Evolutionary conservation across 2,329 filamentous ascomycete species (phyloP), one percentile per base, ranked within the genome.

Genomic region (Metarhizium guizhouense): DNA sequence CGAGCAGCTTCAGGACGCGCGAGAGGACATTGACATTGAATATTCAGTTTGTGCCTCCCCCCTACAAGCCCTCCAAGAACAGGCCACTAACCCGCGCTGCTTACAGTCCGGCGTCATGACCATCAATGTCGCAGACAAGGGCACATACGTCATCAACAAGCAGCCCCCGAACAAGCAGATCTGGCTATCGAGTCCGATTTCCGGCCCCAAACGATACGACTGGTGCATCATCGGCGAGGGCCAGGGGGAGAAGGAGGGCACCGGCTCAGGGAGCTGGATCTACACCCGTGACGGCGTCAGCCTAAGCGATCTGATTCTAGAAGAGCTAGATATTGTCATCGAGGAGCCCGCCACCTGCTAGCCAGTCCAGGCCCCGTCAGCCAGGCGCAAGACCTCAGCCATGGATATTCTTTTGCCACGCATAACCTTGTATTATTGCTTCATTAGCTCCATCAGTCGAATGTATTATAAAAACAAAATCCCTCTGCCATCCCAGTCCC

Each of bases 151-250:
- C 58, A 81, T 99, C 74, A 99, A 99, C 82, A 99, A 99, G 73
- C 94, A 99, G 72, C 94, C 94, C 0, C 91, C 93, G 20, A 97
- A 96, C 78, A 94, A 91, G 77, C 94, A 88, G 69, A 96, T 99
- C 67, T 99, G 94, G 94, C 83, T 97, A 49, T 94, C 90, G 42
- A 95, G 90, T 47, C 94, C 94, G 4, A 77, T 90, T 54, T 92
- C 89, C 6, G 94, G 94, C 0, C 94, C 94, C 14, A 96, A 96
- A 74, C 86, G 93, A 57, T 99, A 87, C 75, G 92, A 97, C 71
- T 99, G 89, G 82, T 87, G 95, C 55, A 70, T 92, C 52, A 64
- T 76, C 50, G 84, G 85, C 57, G 89, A 94, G 64, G 78, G 81
- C 36, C 87, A 91, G 64, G 57, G 57, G 30, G 81, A 90, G 67